Conservation (phyloP, 306 rosid genomes). For the Phaseolus lunatus region DNA sequence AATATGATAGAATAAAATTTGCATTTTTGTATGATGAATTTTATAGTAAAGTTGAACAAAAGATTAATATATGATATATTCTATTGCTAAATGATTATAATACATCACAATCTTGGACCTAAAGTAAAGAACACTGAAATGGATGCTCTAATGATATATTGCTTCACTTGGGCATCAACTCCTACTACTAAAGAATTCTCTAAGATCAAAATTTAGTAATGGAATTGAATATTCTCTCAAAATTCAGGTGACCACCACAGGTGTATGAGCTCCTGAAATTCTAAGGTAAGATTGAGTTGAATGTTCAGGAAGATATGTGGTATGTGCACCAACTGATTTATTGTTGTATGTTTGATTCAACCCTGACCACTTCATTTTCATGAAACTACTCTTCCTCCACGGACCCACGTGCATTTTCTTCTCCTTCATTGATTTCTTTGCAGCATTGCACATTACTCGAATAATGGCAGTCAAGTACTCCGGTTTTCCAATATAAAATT, state of each 20-base stretch:
- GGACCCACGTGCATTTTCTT: slow-evolving; percentile 74
- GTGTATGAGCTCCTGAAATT: slow-evolving; percentile 43
- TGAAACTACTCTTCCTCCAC: slow-evolving; percentile 65
- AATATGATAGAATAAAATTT: too few relatives aligned
- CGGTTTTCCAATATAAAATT: slow-evolving; percentile 50
- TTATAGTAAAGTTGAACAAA: too few relatives aligned
- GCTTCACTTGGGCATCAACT: slow-evolving; percentile 18
- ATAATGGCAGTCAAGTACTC: slow-evolving; percentile 56
- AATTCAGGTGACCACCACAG: slow-evolving; percentile 52
- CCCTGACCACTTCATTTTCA: slow-evolving; percentile 78
- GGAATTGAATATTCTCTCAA: background rate
- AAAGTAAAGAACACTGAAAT: slow-evolving; percentile 12
- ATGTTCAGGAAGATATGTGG: slow-evolving; percentile 11
- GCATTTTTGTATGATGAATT: too few relatives aligned
- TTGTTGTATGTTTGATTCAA: slow-evolving; percentile 28
- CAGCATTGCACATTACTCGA: slow-evolving; percentile 58
- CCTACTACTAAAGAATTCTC: slow-evolving; percentile 29
- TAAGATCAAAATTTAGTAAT: slow-evolving; percentile 22
- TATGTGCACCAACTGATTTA: background rate
- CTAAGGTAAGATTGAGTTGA: slow-evolving; percentile 39
- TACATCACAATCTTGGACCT: slow-evolving; percentile 31
- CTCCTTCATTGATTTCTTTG: slow-evolving; percentile 74
- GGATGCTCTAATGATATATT: slow-evolving; percentile 2
- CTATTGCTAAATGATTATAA: slow-evolving; percentile 10
- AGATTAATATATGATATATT: background rate